Evolutionary conservation across 305 asterid species (phyloP).

Genomic region (Fraxinus xanthoxyloides): DNA sequence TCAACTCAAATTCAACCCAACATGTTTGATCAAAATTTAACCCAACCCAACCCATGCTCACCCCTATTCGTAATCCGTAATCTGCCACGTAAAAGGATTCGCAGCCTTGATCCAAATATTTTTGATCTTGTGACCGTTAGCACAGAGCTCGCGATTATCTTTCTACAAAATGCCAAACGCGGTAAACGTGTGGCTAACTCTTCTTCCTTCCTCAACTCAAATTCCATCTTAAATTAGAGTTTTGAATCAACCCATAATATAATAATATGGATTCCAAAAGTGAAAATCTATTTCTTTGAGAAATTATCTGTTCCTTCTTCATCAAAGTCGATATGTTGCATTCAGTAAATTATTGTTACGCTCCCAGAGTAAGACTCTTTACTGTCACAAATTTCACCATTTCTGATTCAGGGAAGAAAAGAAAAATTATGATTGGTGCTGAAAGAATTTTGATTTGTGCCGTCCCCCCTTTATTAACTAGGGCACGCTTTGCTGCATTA

Average conservation of each 20-base stretch:
- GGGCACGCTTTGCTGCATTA: not conserved
- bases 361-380: slow-evolving; percentile 34
- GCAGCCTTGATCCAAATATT: slow-evolving; percentile 4
- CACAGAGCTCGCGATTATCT: slow-evolving; percentile 4
- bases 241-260: not conserved
- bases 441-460: not conserved
- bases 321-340: slow-evolving; percentile 46
- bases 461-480: not conserved
- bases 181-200: slow-evolving; percentile 49
- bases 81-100: not conserved
- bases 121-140: slow-evolving; percentile 26
- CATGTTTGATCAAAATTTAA: too few relatives aligned
- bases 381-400: not conserved
- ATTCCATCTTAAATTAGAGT: not conserved
- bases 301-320: slow-evolving; percentile 11
- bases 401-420: not conserved
- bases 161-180: slow-evolving; percentile 21
- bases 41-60: too few relatives aligned
- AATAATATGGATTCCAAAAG: not conserved
- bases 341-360: slow-evolving; percentile 36
- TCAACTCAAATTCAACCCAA: not conserved
- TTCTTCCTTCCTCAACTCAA: slow-evolving; percentile 19
- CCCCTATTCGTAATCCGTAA: not conserved
- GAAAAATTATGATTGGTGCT: not conserved
- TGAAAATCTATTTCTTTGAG: slow-evolving; percentile 9